Evolutionary conservation across 371 early-diverging fungal species (phyloP), one percentile per base, ranked within the genome.

Genomic region (Mortierella sp.): DNA sequence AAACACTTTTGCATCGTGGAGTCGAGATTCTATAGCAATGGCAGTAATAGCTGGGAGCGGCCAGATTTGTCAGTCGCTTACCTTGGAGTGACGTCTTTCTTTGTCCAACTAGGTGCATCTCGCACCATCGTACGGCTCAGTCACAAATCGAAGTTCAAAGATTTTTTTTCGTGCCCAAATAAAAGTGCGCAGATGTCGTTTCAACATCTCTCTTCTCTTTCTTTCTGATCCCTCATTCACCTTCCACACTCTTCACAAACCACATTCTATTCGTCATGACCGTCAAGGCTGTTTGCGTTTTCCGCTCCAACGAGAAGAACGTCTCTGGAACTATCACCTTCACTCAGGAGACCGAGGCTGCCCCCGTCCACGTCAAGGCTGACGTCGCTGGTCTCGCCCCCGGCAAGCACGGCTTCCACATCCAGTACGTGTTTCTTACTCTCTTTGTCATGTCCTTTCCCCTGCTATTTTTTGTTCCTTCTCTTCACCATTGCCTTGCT

Each of bases 371-470:
- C 42, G 81, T 95, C 72, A 63, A 81, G 43, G 87, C 84, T 48
- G 79, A 84, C 44, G 53, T 95, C 53, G 63, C 81, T 49, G 92
- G 91, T 28, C 82, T 95, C 46, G 69, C 80, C n/a, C 83, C 87
- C 14, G 94, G 94, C 59, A 76, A 86, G 52, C 95, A 95, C 83
- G 96, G 95, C 50, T 88, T 96, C 88, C 96, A 96, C 81, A 78
- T 96, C 57, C 96, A 95, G 82, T 83, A 83, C 72, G 87, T 79
- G 37, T 34, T 14, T 21, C 9, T 30, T 27, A 26, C 2, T 43
- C 19, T 44, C 43, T 21, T 30, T 55, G 27, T 9, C 17, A 17
- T 6, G 23, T 50, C 39, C 31, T 43, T 53, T 34, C 27, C 19
- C 34, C 9, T 23, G 30, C 27, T 53, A 17, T 53, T 26, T 17